phyloP scores from a whole-genome alignment of 306 rosid genomes.

The Rubus parviflorus region DNA sequence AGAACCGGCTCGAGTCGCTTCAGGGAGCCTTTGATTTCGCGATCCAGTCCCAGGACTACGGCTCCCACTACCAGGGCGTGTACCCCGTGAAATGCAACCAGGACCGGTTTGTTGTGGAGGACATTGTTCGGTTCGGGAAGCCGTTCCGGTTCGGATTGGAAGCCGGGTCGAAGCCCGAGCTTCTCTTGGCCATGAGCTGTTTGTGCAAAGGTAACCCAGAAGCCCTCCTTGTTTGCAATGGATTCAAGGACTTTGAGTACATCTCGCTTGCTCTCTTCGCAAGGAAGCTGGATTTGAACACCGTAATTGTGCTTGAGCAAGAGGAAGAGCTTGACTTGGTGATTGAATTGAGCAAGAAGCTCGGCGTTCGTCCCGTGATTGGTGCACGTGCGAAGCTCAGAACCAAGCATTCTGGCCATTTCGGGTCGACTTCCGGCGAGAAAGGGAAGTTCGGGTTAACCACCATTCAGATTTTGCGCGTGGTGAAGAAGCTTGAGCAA shows the following conservation, averaged over 20 bases:
- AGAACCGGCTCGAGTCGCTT: slow-evolving; percentile 70
- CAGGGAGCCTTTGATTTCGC: slow-evolving; percentile 70
- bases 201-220: slow-evolving; percentile 77
- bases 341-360: slow-evolving; percentile 60
- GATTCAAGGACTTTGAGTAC: slow-evolving; percentile 72
- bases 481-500: slow-evolving; percentile 65
- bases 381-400: slow-evolving; percentile 84
- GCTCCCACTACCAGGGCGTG: slow-evolving; percentile 84
- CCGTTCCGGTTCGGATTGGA: slow-evolving; percentile 76
- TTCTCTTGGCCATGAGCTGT: slow-evolving; percentile 85
- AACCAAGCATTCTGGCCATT: slow-evolving; percentile 85
- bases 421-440: slow-evolving; percentile 86
- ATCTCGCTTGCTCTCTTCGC: slow-evolving; percentile 73
- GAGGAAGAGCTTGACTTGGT: slow-evolving; percentile 81
- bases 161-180: slow-evolving; percentile 92
- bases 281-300: slow-evolving; percentile 64
- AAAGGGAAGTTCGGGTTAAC: slow-evolving; percentile 89
- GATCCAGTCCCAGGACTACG: slow-evolving; percentile 59
- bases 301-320: slow-evolving; percentile 83
- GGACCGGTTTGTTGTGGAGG: slow-evolving; percentile 86
- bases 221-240: slow-evolving; percentile 69
- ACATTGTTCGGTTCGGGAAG: slow-evolving; percentile 71
- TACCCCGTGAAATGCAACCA: slow-evolving; percentile 91
- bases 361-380: slow-evolving; percentile 64
- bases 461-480: slow-evolving; percentile 63